phyloP scores from a whole-genome alignment of 306 rosid genomes.

The Quercus suber region DNA sequence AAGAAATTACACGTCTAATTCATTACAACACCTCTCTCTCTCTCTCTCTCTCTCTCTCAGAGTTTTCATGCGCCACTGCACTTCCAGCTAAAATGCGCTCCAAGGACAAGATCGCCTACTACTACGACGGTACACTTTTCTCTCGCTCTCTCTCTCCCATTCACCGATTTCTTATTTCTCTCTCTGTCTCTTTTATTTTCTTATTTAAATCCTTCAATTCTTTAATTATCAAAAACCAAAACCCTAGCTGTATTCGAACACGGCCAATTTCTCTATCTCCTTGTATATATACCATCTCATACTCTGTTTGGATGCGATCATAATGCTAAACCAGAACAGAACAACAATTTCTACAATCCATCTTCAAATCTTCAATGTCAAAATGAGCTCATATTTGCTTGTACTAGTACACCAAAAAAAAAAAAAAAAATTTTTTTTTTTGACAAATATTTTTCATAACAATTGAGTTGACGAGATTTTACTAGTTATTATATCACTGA shows the following conservation, averaged over 20 bases:
- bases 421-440: too few species aligned
- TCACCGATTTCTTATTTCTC: too few species aligned
- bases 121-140: slow-evolving; percentile 63
- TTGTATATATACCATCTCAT: not conserved
- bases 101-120: slow-evolving; percentile 90
- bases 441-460: too few species aligned
- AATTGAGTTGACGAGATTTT: too few species aligned
- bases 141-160: not conserved
- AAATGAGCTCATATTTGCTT: not conserved
- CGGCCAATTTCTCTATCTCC: not conserved
- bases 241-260: slow-evolving; percentile 30
- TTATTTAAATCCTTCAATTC: not conserved
- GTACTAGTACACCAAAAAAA: too few species aligned
- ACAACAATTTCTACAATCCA: not conserved
- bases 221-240: not conserved
- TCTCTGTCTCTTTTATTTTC: not conserved
- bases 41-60: not conserved
- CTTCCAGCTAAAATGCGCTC: slow-evolving; percentile 56
- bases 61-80: not conserved
- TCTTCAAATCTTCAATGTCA: not conserved
- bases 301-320: not conserved
- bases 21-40: not conserved
- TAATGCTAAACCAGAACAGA: not conserved
- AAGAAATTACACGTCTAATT: too few species aligned
- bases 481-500: too few species aligned